Conservation (phyloP, 257 asterid genomes). For the Pogostemon cablin region DNA sequence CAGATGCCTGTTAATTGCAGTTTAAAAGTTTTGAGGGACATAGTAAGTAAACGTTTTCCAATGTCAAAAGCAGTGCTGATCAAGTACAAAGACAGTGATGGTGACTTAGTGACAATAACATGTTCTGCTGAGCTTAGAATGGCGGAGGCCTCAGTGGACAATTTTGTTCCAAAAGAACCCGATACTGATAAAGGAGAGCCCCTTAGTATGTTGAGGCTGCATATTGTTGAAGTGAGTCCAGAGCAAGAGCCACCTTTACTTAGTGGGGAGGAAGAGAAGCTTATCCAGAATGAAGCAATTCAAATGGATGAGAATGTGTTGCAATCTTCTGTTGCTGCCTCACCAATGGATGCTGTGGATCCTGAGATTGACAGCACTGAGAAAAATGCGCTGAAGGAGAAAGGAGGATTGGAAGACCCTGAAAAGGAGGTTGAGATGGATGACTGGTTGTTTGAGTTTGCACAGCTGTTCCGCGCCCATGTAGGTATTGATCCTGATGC, state of each 20-base stretch:
- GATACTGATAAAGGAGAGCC: slow-evolving; percentile 52
- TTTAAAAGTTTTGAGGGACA: slow-evolving; percentile 72
- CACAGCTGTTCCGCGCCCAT: slow-evolving; percentile 88
- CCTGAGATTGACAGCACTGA: slow-evolving; percentile 52
- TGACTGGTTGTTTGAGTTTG: slow-evolving; percentile 97
- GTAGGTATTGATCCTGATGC: slow-evolving; percentile 96
- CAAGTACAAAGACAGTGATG: slow-evolving; percentile 82
- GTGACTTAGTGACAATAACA: slow-evolving; percentile 87
- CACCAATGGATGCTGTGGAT: slow-evolving; percentile 53
- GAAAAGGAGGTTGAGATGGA: slow-evolving; percentile 98
- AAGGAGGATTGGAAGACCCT: slow-evolving; percentile 57
- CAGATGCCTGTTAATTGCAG: slow-evolving; percentile 81
- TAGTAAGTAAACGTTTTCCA: slow-evolving; percentile 71
- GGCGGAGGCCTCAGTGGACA: slow-evolving; percentile 74
- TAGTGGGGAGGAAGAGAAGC: slow-evolving; percentile 84
- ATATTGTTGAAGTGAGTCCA: slow-evolving; percentile 88
- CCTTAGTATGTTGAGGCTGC: slow-evolving; percentile 71
- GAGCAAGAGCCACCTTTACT: slow-evolving; percentile 91
- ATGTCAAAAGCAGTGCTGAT: slow-evolving; percentile 81
- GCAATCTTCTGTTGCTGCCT: slow-evolving; percentile 53
- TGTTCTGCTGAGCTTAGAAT: slow-evolving; percentile 70
- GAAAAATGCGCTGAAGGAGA: slow-evolving; percentile 47
- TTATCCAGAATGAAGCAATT: slow-evolving; percentile 43
- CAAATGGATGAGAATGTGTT: slow-evolving; percentile 59
- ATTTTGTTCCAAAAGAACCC: slow-evolving; percentile 46